A percentile compares a stretch with the other conserved stretches of the same genome.
Evolutionary conservation across 1,139 yeast species (phyloP).

Genomic region (Scheffersomyces segobiensis): DNA sequence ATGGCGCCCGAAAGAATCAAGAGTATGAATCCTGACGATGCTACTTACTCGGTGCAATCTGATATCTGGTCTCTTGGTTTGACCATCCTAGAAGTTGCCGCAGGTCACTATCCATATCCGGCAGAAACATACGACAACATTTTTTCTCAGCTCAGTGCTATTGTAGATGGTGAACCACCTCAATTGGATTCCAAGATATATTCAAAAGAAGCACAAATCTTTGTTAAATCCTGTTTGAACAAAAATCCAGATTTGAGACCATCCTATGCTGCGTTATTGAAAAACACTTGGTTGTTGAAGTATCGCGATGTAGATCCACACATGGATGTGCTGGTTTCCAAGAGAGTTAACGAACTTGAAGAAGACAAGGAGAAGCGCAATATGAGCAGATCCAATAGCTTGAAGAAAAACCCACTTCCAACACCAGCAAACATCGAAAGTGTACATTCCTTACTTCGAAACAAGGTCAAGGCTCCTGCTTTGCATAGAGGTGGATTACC

Average conservation of each 20-base stretch:
- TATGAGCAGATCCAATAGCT: slow-evolving; percentile 12
- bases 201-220: slow-evolving; percentile 76
- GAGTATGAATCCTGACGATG: slow-evolving; percentile 55
- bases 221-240: slow-evolving; percentile 76
- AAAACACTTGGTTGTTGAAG: slow-evolving; percentile 79
- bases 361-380: slow-evolving; percentile 20
- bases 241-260: slow-evolving; percentile 84
- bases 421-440: slow-evolving; percentile 27
- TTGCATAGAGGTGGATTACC: slow-evolving; percentile 44
- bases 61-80: slow-evolving; percentile 97
- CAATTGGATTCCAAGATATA: slow-evolving; percentile 53
- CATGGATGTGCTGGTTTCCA: slow-evolving; percentile 41
- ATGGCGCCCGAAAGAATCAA: slow-evolving; percentile 99
- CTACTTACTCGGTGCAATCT: slow-evolving; percentile 88
- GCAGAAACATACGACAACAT: slow-evolving; percentile 89
- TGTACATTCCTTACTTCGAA: slow-evolving; percentile 38
- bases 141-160: slow-evolving; percentile 90
- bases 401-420: slow-evolving; percentile 3
- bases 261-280: slow-evolving; percentile 69
- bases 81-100: slow-evolving; percentile 83
- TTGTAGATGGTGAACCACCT: slow-evolving; percentile 96
- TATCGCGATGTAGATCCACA: slow-evolving; percentile 44
- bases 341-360: slow-evolving; percentile 32
- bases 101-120: slow-evolving; percentile 93
- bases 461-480: slow-evolving; percentile 44